Conservation (phyloP, 768 basidiomycete species). For the Tulasnella sp. region DNA sequence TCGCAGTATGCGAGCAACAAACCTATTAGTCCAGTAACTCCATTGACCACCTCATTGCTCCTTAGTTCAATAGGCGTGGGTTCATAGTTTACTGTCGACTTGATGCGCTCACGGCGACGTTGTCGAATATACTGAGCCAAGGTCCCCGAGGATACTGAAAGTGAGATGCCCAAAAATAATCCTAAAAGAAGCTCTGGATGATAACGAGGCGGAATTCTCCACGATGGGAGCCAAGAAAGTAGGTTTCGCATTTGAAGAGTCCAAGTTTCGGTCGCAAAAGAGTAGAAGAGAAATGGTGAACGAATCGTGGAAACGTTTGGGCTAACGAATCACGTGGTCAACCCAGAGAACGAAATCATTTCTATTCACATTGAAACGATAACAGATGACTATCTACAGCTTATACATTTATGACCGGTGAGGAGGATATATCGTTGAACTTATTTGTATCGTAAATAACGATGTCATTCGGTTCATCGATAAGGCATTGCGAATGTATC, state of each 20-base stretch:
- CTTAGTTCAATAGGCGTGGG: slow-evolving; percentile 25
- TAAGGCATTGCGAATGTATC: slow-evolving; percentile 78
- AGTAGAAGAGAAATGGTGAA: too few relatives aligned
- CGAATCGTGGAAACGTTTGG: too few relatives aligned
- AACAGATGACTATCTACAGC: slow-evolving; percentile 51
- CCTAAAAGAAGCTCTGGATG: slow-evolving; percentile 25
- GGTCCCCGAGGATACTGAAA: slow-evolving; percentile 61
- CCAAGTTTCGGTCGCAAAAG: neutral
- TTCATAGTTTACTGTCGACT: slow-evolving; percentile 19
- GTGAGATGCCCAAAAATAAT: slow-evolving; percentile 58
- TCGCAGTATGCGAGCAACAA: neutral
- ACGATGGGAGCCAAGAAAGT: neutral
- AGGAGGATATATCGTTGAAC: slow-evolving; percentile 20
- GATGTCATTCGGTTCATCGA: slow-evolving; percentile 9
- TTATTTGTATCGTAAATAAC: neutral
- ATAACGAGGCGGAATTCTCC: neutral
- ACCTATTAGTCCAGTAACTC: slow-evolving; percentile 13
- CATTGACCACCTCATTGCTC: slow-evolving; percentile 35
- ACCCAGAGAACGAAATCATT: too few relatives aligned
- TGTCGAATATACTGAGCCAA: slow-evolving; percentile 43
- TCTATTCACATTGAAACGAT: neutral
- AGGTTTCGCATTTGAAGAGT: neutral
- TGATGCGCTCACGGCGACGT: slow-evolving; percentile 27
- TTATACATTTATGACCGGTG: slow-evolving; percentile 89
- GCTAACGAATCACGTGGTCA: too few relatives aligned